phyloP scores from a whole-genome alignment of 495 filamentous ascomycete species.

The Pyronema domesticum region DNA sequence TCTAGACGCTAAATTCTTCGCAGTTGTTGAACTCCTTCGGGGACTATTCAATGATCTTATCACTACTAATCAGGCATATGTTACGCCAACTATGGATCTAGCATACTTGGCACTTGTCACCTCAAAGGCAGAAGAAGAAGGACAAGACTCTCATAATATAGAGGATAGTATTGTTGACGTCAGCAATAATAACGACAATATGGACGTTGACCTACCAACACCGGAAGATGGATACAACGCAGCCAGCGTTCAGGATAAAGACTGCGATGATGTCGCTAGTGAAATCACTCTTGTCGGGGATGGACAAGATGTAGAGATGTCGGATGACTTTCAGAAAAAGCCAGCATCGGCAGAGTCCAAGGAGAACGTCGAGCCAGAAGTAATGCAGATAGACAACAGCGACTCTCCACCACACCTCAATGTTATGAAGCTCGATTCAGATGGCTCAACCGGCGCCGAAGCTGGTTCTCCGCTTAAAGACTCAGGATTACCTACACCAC shows the following conservation, averaged over 20 bases:
- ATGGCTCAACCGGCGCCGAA: no score
- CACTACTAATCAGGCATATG: slow-evolving; percentile 33
- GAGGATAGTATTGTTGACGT: slow-evolving; percentile 7
- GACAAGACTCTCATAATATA: slow-evolving; percentile 18
- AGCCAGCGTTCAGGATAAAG: background rate
- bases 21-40: slow-evolving; percentile 56
- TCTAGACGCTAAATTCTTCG: slow-evolving; percentile 5
- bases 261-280: slow-evolving; percentile 26
- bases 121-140: slow-evolving; percentile 33
- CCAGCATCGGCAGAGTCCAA: slow-evolving; percentile 25
- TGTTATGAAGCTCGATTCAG: no score
- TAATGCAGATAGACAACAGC: background rate
- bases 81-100: slow-evolving; percentile 56
- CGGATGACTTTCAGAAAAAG: slow-evolving; percentile 18
- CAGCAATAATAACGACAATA: slow-evolving; percentile 22
- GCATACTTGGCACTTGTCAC: slow-evolving; percentile 63
- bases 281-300: slow-evolving; percentile 37
- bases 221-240: background rate
- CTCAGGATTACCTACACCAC: slow-evolving; percentile 3
- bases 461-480: slow-evolving; percentile 7
- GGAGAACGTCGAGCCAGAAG: slow-evolving; percentile 28
- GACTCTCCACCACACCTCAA: background rate
- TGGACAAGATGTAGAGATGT: slow-evolving; percentile 12
- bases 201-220: slow-evolving; percentile 17
- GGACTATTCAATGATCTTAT: slow-evolving; percentile 58